phyloP scores from a whole-genome alignment of 805 yeast species.

The Yamadazyma endophytica region DNA sequence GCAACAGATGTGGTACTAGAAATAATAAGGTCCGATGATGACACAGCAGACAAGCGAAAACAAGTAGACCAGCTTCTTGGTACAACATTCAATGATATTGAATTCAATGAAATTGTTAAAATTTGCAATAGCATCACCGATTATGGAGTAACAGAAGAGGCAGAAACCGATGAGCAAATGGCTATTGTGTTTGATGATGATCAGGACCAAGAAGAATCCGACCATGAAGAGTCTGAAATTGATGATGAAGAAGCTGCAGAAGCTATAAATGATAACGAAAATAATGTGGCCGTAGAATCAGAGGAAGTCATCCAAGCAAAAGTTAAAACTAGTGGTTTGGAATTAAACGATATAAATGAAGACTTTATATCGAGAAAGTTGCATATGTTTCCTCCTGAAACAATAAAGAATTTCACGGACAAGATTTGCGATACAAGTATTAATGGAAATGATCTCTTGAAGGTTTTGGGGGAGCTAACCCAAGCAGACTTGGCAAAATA shows the following conservation, averaged over 20 bases:
- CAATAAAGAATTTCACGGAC: constrained; percentile 1
- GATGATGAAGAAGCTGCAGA: constrained; percentile 24
- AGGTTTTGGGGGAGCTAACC: background rate
- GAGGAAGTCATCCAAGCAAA: background rate
- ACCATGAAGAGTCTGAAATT: constrained; percentile 20
- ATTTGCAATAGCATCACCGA: constrained; percentile 50
- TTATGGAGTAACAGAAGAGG: constrained; percentile 23
- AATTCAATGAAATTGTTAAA: constrained; percentile 43
- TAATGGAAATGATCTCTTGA: background rate
- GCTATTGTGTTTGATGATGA: constrained; percentile 37
- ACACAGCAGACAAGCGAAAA: constrained; percentile 44
- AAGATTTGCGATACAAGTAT: too few species aligned
- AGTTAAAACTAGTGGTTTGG: constrained; percentile 1
- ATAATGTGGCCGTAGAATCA: constrained; percentile 1
- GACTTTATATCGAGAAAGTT: constrained; percentile 1
- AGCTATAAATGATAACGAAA: constrained; percentile 9
- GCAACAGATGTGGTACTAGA: constrained; percentile 66
- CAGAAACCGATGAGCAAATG: constrained; percentile 29
- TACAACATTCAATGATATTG: constrained; percentile 33
- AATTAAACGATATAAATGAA: constrained; percentile 4
- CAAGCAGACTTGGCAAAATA: background rate
- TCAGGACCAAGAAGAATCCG: constrained; percentile 19
- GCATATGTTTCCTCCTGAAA: background rate
- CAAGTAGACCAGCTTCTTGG: constrained; percentile 49
- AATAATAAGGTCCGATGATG: constrained; percentile 44